phyloP scores from a whole-genome alignment of 1,284 basidiomycete species.

The Coniferiporia sulphurascens region DNA sequence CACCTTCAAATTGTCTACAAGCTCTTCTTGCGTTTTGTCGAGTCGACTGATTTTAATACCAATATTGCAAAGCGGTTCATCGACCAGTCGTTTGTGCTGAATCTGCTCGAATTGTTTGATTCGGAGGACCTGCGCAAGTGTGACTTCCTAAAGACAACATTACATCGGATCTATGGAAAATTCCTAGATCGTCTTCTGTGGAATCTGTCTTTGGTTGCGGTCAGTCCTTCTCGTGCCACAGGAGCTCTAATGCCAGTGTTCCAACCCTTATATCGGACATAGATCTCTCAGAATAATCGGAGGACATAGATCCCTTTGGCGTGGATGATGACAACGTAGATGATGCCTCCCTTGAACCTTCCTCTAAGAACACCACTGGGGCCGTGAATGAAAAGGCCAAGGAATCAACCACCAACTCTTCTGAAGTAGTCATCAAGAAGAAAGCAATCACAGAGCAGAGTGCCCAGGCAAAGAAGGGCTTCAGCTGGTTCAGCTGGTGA shows the following conservation, averaged over 20 bases:
- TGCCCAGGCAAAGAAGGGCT: constrained; percentile 11
- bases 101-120: constrained; percentile 97
- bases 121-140: constrained; percentile 98
- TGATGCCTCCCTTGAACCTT: not conserved
- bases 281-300: no score
- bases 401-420: not conserved
- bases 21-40: constrained; percentile 99
- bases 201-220: no score
- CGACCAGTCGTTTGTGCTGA: constrained; percentile 94
- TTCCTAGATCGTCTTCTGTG: constrained; percentile 98
- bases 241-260: no score
- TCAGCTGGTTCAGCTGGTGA: constrained; percentile 18
- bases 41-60: constrained; percentile 97
- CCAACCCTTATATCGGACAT: no score
- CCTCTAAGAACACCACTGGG: constrained; percentile 1
- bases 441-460: not conserved
- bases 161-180: constrained; percentile 99
- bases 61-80: constrained; percentile 98
- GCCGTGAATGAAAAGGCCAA: not conserved
- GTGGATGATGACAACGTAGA: no score
- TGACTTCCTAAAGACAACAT: constrained; percentile 98
- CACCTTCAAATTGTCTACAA: constrained; percentile 99
- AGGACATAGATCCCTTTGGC: no score
- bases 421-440: not conserved
- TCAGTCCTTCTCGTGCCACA: no score